Evolutionary conservation across 192 early-diverging fungal species (phyloP), one percentile per base, ranked within the genome.

Genomic region (Kickxella alabastrina): DNA sequence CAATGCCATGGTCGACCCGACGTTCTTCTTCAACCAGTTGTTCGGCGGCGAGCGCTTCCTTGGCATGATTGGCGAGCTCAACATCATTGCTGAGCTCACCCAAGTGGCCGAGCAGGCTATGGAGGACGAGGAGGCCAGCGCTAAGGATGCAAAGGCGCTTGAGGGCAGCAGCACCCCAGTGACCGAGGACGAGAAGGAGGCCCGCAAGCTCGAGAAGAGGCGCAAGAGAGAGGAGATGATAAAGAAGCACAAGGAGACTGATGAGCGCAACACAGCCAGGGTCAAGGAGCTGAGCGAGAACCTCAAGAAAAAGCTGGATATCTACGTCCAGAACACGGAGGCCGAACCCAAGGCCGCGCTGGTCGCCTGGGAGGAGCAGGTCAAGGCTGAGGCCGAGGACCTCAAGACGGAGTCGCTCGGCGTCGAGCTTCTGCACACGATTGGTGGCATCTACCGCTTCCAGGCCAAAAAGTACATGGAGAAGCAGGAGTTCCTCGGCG

Each of bases 31-130:
- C 72, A 88, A 80, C 57, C 85, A 92, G 78, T 87, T 91, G 42
- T 99, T 99, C 80, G 97, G 97, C 45, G 94, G 94, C 27, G 97
- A 97, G 61, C 86, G 89, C 41, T 99, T 99, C 79, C 82, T 88
- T n/a, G 87, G 91, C 68, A 87, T 97, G 65, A 95, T 99, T 72
- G 97, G 97, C 25, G 97, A 97, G 60, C 91, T 99, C 45, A 93
- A 90, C 15, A 94, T 99, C 56, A 93, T 92, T 26, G 78, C 84
- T 41, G 94, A 97, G 53, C 92, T 99, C 73, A 83, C 83, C 42
- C 87, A 91, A 37, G 90, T 90, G 54, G 78, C 79, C 49, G 79
- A 84, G 26, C 82, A 84, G 34, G 77, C 78, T 0, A 77, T 77
- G 47, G 77, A 80, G 14, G 87, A 84, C 15, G 75, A 64, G 4